Evolutionary conservation across 345 rosid species (phyloP), one percentile per base, ranked within the genome.

Genomic region (Balakata baccata): DNA sequence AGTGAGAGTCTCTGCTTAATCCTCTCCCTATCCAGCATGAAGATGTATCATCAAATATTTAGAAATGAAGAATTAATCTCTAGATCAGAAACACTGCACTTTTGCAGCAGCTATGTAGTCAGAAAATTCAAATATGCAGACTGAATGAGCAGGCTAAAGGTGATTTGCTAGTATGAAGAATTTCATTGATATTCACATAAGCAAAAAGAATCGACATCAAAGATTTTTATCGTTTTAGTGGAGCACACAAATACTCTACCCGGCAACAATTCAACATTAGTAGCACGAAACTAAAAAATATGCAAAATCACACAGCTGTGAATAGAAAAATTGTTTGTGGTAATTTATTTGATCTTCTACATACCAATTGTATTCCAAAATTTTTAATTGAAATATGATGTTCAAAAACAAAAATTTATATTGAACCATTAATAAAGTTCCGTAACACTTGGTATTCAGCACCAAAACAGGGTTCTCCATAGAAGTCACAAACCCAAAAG

Each of bases 1-100:
- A 92, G 96, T 69, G 80, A 87, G 73, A 95, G 68, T 73, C 98
- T 87, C 81, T 92, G 99, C 92, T 90, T 95, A 76, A 87, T 90
- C 79, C 96, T 89, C 72, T 84, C 89, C 75, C 99, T 95, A 87
- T 37, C 39, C 73, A 71, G 73, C 61, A 78, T 47, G 20, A 77
- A 69, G 68, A 76, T 4, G 22, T 64, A 12, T 46, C 29, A 72
- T 14, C 65, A 58, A 37, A 64, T 46, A 47, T 63, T 29, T 13
- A 22, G 41, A 66, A 66, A 17, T 2, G 46, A 47, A 70, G 50
- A 52, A 43, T 3, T 1, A 56, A 66, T 3, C 11, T 60, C 73
- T 14, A 12, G 51, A 47, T 49, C 46, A 58, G 16, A 17, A 65
- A 47, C 6, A 20, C 25, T 38, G 18, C 6, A 22, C 57, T 10